Evolutionary conservation across 164 flowering plant genomes (phyloP).

Genomic region (Vitis cinerea): DNA sequence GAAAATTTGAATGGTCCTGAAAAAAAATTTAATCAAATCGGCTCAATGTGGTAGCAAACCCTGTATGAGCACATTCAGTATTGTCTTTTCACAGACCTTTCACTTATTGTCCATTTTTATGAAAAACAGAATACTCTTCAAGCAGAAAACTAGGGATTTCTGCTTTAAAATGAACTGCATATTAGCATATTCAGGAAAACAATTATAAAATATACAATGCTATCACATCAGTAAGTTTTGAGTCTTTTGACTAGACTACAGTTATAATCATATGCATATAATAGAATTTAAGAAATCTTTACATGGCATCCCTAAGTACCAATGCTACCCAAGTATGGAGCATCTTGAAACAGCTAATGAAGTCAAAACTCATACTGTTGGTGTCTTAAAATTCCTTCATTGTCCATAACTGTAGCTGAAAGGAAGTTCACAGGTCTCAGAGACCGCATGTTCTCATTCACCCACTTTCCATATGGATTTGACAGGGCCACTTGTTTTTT

Average conservation of each 20-base stretch:
- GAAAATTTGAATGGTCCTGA: background rate
- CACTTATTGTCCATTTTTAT: background rate
- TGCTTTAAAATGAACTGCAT: background rate
- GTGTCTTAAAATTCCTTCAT: constrained; percentile 68
- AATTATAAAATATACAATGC: background rate
- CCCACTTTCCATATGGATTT: constrained; percentile 91
- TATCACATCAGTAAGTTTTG: too few species aligned
- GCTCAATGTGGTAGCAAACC: background rate
- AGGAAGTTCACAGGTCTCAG: constrained; percentile 74
- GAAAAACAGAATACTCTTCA: background rate
- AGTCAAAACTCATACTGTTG: constrained; percentile 76
- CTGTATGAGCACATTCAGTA: too few species aligned
- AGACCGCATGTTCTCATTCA: constrained; percentile 71
- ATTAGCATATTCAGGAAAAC: background rate
- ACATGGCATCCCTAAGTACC: too few species aligned
- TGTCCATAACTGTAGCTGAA: constrained; percentile 66
- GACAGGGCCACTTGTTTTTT: constrained; percentile 80
- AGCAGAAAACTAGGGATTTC: background rate
- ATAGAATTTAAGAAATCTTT: background rate
- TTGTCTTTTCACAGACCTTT: background rate
- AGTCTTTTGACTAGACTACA: background rate
- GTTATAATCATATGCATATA: background rate
- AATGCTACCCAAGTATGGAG: background rate
- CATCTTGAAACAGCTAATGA: constrained; percentile 8
- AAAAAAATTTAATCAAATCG: background rate